phyloP scores from a whole-genome alignment of 2,329 filamentous ascomycete species.

The Talaromyces islandicus region DNA sequence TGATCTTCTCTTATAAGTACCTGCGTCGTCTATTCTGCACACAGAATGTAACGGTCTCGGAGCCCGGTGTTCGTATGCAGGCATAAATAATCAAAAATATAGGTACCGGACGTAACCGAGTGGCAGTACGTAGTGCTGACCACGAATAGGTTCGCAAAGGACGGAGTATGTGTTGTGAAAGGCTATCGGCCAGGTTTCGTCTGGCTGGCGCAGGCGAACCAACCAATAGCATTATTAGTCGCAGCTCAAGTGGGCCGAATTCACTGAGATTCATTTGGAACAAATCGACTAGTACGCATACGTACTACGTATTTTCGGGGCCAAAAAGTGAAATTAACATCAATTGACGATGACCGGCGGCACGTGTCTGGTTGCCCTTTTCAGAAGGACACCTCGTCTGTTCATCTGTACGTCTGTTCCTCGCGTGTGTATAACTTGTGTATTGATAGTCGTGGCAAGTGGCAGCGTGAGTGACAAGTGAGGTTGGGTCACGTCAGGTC shows the following conservation, averaged over 20 bases:
- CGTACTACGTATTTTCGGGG: too few species aligned
- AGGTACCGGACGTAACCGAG: neutral
- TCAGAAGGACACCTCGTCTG: too few species aligned
- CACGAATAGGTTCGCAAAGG: neutral
- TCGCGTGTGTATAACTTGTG: neutral
- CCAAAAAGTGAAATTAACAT: too few species aligned
- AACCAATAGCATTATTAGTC: neutral
- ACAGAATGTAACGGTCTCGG: neutral
- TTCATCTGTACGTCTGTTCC: too few species aligned
- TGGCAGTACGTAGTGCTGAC: neutral
- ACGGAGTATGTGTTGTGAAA: neutral
- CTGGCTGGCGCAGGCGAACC: neutral
- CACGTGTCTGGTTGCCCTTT: neutral
- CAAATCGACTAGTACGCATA: neutral
- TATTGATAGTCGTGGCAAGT: neutral
- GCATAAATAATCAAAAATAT: neutral
- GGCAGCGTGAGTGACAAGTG: neutral
- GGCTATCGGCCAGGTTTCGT: neutral
- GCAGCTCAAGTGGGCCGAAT: neutral
- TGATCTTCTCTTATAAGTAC: neutral
- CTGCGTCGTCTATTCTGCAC: neutral
- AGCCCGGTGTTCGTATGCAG: neutral
- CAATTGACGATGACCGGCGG: too few species aligned
- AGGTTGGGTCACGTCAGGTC: neutral
- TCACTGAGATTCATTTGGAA: neutral